A percentile compares a stretch with the other conserved stretches of the same genome.
phyloP scores from a whole-genome alignment of 2,329 filamentous ascomycete genomes.

The Colletotrichum phormii region DNA sequence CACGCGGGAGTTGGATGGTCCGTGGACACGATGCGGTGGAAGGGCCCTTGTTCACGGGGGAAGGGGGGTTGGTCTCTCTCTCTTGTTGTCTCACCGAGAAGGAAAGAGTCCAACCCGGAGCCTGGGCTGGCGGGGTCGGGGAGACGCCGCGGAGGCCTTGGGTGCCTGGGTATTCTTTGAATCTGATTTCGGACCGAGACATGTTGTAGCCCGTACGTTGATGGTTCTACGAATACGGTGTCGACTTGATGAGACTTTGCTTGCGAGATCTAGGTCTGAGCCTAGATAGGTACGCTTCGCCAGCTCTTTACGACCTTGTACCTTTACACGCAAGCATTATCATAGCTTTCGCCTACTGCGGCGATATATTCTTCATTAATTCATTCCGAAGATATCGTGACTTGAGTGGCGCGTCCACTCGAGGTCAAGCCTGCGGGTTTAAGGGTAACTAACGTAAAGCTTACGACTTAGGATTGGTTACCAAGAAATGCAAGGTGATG shows the following conservation, averaged over 20 bases:
- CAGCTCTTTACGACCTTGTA: too few relatives aligned
- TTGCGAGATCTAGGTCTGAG: too few relatives aligned
- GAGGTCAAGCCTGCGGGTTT: too few relatives aligned
- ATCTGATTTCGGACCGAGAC: background rate
- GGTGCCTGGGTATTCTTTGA: background rate
- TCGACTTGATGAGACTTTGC: background rate
- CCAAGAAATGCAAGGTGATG: slow-evolving; percentile 29
- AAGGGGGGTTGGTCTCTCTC: background rate
- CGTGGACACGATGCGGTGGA: slow-evolving; percentile 1
- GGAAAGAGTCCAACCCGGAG: background rate
- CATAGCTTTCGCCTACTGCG: too few relatives aligned
- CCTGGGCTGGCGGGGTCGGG: background rate
- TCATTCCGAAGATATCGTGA: too few relatives aligned
- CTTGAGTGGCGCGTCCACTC: too few relatives aligned
- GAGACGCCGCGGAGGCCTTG: background rate
- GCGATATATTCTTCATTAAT: too few relatives aligned
- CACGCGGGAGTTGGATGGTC: slow-evolving; percentile 12
- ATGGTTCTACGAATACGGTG: background rate
- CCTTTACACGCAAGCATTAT: too few relatives aligned
- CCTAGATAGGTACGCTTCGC: too few relatives aligned
- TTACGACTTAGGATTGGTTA: slow-evolving; percentile 27
- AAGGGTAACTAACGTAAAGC: too few relatives aligned
- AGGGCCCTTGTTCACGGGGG: background rate
- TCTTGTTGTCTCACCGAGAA: slow-evolving; percentile 14
- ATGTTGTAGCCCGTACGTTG: background rate